Evolutionary conservation across 2,329 filamentous ascomycete species (phyloP).

Genomic region (Byssothecium circinans): DNA sequence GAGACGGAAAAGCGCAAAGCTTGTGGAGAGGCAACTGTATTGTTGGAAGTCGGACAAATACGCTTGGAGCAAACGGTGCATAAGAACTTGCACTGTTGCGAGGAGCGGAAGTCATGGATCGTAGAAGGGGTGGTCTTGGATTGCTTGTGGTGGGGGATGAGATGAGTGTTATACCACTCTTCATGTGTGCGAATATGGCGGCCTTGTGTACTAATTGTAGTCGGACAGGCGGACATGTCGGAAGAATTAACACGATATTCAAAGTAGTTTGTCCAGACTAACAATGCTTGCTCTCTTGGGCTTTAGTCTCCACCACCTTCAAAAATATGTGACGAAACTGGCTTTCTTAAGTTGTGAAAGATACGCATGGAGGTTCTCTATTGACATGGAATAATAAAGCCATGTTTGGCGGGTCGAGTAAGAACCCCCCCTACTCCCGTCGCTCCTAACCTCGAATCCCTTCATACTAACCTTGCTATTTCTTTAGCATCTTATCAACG

Average conservation of each 20-base stretch:
- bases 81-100: background rate
- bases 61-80: background rate
- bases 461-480: too few relatives aligned
- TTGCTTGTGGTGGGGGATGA: background rate
- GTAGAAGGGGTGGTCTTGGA: background rate
- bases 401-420: too few relatives aligned
- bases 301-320: too few relatives aligned
- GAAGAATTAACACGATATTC: background rate
- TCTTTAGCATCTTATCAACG: too few relatives aligned
- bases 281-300: background rate
- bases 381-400: too few relatives aligned
- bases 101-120: background rate
- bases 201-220: slow-evolving; percentile 1
- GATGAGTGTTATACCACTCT: background rate
- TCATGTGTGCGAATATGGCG: background rate
- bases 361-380: too few relatives aligned
- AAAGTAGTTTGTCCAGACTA: background rate
- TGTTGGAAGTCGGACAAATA: background rate
- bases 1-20: background rate
- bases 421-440: too few relatives aligned
- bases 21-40: slow-evolving; percentile 9
- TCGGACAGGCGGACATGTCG: background rate
- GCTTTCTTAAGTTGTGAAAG: too few relatives aligned
- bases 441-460: too few relatives aligned
- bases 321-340: too few relatives aligned